Evolutionary conservation across 805 yeast species (phyloP).

Genomic region (Grigorovia transvaalensis): DNA sequence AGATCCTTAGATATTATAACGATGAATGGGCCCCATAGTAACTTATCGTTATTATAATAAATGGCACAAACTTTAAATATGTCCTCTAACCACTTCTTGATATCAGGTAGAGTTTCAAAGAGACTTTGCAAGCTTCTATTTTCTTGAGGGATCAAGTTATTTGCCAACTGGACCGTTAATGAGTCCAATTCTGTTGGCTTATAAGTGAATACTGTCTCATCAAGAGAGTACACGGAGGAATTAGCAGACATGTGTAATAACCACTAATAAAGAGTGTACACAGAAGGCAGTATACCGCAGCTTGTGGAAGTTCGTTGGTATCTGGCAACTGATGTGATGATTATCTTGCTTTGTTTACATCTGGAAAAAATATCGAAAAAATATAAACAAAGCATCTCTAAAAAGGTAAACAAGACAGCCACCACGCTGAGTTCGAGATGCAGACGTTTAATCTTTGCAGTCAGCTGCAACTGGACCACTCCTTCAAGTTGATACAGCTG

Average conservation of each 20-base stretch:
- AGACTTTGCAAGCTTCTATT: background rate
- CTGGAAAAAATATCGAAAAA: background rate
- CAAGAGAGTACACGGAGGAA: background rate
- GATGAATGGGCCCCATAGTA: constrained; percentile 24
- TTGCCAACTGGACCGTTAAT: background rate
- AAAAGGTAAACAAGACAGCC: background rate
- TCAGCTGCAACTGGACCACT: constrained; percentile 15
- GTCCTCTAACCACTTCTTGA: constrained; percentile 12
- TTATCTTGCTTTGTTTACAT: background rate
- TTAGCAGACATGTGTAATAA: background rate
- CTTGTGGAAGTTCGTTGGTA: background rate
- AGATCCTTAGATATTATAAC: constrained; percentile 16
- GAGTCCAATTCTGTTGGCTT: background rate
- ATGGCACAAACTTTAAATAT: constrained; percentile 17
- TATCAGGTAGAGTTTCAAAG: background rate
- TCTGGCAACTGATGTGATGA: background rate
- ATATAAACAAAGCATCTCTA: background rate
- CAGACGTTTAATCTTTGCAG: constrained; percentile 13
- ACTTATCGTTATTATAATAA: constrained; percentile 18
- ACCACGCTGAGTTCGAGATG: background rate
- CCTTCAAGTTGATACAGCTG: constrained; percentile 43
- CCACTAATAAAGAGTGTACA: too few relatives aligned
- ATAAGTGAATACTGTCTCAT: background rate
- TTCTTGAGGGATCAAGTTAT: background rate
- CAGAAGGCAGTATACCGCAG: too few relatives aligned